Evolutionary conservation across 176 grass and related monocot genomes (phyloP).

Genomic region (Avena sativa): DNA sequence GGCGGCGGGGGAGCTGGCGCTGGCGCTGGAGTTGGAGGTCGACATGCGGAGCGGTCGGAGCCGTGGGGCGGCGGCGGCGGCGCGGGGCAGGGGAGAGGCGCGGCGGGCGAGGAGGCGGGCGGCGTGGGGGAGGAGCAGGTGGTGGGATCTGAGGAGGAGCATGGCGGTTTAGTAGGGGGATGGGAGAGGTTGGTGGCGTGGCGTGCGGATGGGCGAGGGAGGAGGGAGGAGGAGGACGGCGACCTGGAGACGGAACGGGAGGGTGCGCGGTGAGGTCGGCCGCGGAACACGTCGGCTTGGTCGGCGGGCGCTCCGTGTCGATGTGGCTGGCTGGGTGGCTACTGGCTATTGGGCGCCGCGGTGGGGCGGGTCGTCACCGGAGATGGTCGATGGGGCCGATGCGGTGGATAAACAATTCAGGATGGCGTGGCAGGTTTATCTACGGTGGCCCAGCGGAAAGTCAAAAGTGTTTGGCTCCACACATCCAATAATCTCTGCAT

Average conservation of each 20-base stretch:
- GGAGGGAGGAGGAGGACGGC: conserved; percentile 33
- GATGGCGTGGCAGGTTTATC: conserved; percentile 41
- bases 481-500: no score
- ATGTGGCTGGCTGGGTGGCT: not conserved
- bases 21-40: conserved; percentile 45
- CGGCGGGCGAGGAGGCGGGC: conserved; percentile 43
- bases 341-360: conserved; percentile 34
- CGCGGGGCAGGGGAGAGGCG: not conserved
- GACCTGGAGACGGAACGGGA: not conserved
- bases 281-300: conserved; percentile 41
- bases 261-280: conserved; percentile 30
- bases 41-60: conserved; percentile 47
- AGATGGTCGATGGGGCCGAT: not conserved
- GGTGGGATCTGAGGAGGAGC: conserved; percentile 81
- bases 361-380: conserved; percentile 7
- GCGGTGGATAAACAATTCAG: conserved; percentile 1
- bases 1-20: conserved; percentile 48
- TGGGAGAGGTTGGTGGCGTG: conserved; percentile 32
- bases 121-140: conserved; percentile 59
- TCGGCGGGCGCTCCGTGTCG: conserved; percentile 14
- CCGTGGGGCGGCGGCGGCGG: not conserved
- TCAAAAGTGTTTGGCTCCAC: no score
- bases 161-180: conserved; percentile 64
- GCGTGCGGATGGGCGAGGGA: not conserved
- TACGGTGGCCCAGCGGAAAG: no score